These are phyloP conservation scores for Metschnikowia hibisci DNA, from an alignment of 805 yeast species.

Conservation along the genomic window DNA sequence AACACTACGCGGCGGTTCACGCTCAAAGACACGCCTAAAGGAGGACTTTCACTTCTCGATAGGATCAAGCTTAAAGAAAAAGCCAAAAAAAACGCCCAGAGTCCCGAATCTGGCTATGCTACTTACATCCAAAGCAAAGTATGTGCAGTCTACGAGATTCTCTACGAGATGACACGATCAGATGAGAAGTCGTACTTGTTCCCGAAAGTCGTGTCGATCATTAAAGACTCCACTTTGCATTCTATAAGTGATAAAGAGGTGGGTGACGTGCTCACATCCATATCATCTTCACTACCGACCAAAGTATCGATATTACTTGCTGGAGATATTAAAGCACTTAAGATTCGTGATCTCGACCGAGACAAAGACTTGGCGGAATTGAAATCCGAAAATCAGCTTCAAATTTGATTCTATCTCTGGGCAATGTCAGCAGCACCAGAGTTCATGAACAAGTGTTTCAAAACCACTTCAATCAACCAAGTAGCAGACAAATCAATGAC, in stretches of 20 bases:
- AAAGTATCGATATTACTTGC: conserved; percentile 22
- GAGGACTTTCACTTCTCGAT: conserved; percentile 35
- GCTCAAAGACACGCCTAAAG: conserved; percentile 26
- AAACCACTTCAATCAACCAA: conserved; percentile 72
- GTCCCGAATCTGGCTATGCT: conserved; percentile 23
- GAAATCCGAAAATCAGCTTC: background rate
- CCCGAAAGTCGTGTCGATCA: conserved; percentile 23
- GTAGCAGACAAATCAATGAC: conserved; percentile 71
- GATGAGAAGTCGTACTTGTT: conserved; percentile 20
- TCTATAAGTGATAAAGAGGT: conserved; percentile 31
- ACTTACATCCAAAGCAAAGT: conserved; percentile 26
- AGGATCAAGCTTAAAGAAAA: conserved; percentile 38
- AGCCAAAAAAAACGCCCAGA: conserved; percentile 7
- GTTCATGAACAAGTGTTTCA: conserved; percentile 86
- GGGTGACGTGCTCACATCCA: conserved; percentile 22
- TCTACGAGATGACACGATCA: conserved; percentile 24
- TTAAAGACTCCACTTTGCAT: conserved; percentile 31
- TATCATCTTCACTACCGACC: conserved; percentile 19
- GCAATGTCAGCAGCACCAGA: conserved; percentile 92
- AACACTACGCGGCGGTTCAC: conserved; percentile 36
- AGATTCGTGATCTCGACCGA: conserved; percentile 25
- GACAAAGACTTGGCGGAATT: conserved; percentile 18
- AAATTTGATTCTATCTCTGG: conserved; percentile 23
- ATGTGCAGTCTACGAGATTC: conserved; percentile 30
- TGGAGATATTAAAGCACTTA: conserved; percentile 25